phyloP scores from a whole-genome alignment of 306 rosid genomes.

The Cucumis melo region DNA sequence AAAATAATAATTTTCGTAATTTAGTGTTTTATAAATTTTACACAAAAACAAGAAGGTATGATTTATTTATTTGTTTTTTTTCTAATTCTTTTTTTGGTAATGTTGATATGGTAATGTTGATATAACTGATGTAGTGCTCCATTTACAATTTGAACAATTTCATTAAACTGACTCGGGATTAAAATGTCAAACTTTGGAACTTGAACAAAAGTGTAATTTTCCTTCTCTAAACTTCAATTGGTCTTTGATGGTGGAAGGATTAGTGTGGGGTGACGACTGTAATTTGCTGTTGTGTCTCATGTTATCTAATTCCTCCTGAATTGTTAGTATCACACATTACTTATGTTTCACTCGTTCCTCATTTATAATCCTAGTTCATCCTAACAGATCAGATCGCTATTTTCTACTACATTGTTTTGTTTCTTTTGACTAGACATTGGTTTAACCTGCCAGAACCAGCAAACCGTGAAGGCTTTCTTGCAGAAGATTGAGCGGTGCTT shows the following conservation, averaged over 20 bases:
- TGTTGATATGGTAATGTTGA: background rate
- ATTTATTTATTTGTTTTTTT: background rate
- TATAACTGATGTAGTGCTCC: background rate
- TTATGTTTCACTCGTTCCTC: background rate
- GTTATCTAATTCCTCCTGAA: background rate
- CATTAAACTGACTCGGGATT: background rate
- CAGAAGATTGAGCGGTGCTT: conserved; percentile 1
- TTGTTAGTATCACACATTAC: background rate
- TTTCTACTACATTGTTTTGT: background rate
- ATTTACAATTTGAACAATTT: background rate
- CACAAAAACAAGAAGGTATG: background rate
- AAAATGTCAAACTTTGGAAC: background rate
- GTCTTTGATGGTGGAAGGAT: background rate
- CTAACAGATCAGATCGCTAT: conserved; percentile 5
- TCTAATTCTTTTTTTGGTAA: background rate
- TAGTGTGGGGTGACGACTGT: background rate
- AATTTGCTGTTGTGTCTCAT: background rate
- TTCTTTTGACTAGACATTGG: conserved; percentile 7
- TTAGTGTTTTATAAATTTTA: background rate
- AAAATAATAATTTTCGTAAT: background rate
- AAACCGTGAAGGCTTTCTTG: conserved; percentile 8
- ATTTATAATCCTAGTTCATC: background rate
- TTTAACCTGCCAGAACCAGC: conserved; percentile 9
- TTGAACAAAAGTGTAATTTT: background rate
- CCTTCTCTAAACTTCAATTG: background rate